phyloP scores from a whole-genome alignment of 179 eudicot species.

The Spergularia azorica region DNA sequence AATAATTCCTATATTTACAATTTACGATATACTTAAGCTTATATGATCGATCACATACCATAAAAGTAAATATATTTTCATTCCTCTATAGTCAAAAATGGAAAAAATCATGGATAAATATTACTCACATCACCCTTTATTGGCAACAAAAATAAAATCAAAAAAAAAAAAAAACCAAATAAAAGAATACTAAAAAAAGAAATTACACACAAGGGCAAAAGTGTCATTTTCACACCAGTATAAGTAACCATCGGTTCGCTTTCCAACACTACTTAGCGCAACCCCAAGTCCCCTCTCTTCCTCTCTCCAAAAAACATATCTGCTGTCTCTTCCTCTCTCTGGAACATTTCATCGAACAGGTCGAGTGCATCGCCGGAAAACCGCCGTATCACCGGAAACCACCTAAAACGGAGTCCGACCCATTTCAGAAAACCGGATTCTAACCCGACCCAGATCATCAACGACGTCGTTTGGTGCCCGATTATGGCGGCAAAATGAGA shows the following conservation, averaged over 20 bases:
- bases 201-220: slow-evolving; percentile 34
- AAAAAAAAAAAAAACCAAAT: not conserved
- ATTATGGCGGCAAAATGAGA: slow-evolving; percentile 17
- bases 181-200: not conserved
- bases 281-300: slow-evolving; percentile 27
- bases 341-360: slow-evolving; percentile 46
- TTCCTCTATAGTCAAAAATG: no score
- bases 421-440: slow-evolving; percentile 21
- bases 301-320: slow-evolving; percentile 20
- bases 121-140: not conserved
- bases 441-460: slow-evolving; percentile 10
- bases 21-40: no score
- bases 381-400: slow-evolving; percentile 22
- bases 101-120: no score
- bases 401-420: not conserved
- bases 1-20: no score
- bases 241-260: slow-evolving; percentile 50
- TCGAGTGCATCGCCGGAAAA: slow-evolving; percentile 37
- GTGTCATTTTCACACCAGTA: slow-evolving; percentile 32
- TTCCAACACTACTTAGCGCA: slow-evolving; percentile 50
- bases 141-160: not conserved
- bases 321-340: slow-evolving; percentile 34
- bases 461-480: slow-evolving; percentile 16
- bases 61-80: no score
- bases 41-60: no score